phyloP scores from a whole-genome alignment of 2,329 filamentous ascomycete genomes.

The Aaosphaeria pasadenensis region DNA sequence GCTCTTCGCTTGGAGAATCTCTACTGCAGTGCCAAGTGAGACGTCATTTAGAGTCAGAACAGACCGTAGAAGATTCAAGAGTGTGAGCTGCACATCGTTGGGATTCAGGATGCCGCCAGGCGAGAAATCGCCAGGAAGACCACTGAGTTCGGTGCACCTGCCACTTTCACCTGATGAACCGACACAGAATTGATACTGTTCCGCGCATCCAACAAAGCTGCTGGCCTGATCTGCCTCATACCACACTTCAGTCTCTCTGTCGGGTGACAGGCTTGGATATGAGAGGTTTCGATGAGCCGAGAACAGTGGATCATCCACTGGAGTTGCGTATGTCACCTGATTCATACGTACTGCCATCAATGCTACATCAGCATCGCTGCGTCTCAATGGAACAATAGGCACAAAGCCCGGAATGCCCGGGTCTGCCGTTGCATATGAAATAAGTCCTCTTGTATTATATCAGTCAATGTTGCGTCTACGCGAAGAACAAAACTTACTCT shows the following conservation, averaged over 20 bases:
- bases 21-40: too few species aligned
- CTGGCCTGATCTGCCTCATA: too few species aligned
- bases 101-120: neutral
- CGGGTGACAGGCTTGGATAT: too few species aligned
- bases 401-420: neutral
- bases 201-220: too few species aligned
- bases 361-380: slow-evolving; percentile 1
- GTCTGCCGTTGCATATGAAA: neutral
- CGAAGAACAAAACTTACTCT: neutral
- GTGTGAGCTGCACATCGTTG: neutral
- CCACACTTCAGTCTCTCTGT: too few species aligned
- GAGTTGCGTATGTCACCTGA: neutral
- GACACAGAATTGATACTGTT: neutral
- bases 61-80: neutral
- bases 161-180: neutral
- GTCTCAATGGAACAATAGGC: neutral
- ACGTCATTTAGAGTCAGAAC: too few species aligned
- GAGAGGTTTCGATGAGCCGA: neutral
- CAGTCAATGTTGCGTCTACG: neutral
- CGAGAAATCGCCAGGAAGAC: neutral
- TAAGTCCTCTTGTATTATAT: neutral
- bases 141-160: neutral
- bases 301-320: slow-evolving; percentile 2
- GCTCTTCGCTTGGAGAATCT: too few species aligned
- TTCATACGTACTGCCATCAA: neutral